phyloP scores from a whole-genome alignment of 1,284 basidiomycete genomes.

The Moesziomyces antarcticus region DNA sequence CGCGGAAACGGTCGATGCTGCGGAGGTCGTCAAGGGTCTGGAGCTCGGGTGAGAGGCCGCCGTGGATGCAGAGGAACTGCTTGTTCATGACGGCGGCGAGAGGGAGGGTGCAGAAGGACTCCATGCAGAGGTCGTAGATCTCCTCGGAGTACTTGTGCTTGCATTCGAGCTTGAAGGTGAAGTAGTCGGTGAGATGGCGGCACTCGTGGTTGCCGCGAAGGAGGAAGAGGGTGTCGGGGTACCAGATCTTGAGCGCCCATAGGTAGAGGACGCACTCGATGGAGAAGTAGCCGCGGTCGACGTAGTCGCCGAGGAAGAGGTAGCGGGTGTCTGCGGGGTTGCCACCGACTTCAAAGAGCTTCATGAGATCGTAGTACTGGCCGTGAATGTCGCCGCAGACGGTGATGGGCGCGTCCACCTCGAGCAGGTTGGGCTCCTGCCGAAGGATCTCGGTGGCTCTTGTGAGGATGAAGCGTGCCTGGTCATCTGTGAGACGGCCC shows the following conservation, averaged over 20 bases:
- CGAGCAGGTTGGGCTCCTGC: conserved; percentile 86
- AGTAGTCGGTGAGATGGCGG: conserved; percentile 67
- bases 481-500: conserved; percentile 85
- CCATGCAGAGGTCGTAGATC: conserved; percentile 69
- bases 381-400: conserved; percentile 68
- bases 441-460: conserved; percentile 79
- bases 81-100: conserved; percentile 96
- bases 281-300: conserved; percentile 67
- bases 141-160: conserved; percentile 68
- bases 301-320: conserved; percentile 67
- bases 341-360: conserved; percentile 67
- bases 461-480: conserved; percentile 86
- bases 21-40: conserved; percentile 90
- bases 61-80: conserved; percentile 95
- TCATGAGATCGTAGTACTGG: conserved; percentile 68
- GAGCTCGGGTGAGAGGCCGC: conserved; percentile 88
- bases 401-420: conserved; percentile 93
- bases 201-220: conserved; percentile 68
- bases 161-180: conserved; percentile 68
- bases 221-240: conserved; percentile 66
- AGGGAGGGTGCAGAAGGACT: conserved; percentile 90
- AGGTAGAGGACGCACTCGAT: conserved; percentile 68
- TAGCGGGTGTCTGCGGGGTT: conserved; percentile 67
- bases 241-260: conserved; percentile 68
- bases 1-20: conserved; percentile 91